These are phyloP conservation scores for Cymbopogon citratus DNA, from an alignment of 176 grass and related monocot genomes.

Conservation along the genomic window DNA sequence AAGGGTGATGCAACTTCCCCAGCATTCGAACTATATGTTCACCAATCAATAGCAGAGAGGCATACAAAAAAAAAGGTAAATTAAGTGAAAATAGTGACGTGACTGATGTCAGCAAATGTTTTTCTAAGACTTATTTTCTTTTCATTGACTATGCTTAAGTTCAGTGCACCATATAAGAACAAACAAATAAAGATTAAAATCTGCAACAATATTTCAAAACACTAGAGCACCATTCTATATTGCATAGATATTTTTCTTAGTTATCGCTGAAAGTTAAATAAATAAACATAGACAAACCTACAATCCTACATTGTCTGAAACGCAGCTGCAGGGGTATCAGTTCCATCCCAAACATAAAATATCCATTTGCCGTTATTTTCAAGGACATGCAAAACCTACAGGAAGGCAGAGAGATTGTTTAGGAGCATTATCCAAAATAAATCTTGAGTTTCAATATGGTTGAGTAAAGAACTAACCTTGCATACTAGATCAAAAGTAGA, in stretches of 20 bases:
- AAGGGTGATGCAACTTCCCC: slow-evolving; percentile 21
- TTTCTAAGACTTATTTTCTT: neutral
- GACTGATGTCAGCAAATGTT: neutral
- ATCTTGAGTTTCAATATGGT: neutral
- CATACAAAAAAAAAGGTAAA: neutral
- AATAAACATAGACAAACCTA: too few species aligned
- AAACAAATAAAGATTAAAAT: slow-evolving; percentile 5
- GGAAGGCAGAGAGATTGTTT: neutral
- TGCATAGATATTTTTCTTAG: too few species aligned
- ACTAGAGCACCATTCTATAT: too few species aligned
- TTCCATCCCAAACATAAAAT: slow-evolving; percentile 93
- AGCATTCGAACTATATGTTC: slow-evolving; percentile 33
- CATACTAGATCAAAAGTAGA: slow-evolving; percentile 76
- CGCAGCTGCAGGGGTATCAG: slow-evolving; percentile 49
- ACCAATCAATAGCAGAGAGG: slow-evolving; percentile 21
- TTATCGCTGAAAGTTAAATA: too few species aligned
- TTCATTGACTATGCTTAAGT: neutral
- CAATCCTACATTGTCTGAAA: too few species aligned
- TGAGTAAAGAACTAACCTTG: slow-evolving; percentile 51
- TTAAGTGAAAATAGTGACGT: neutral
- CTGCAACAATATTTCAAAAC: too few species aligned
- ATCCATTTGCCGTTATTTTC: slow-evolving; percentile 36
- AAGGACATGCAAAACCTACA: slow-evolving; percentile 77
- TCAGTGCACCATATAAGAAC: neutral
- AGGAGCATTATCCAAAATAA: neutral